Evolutionary conservation across 1,139 yeast genomes (phyloP).

Genomic region (Pichia cactophila): DNA sequence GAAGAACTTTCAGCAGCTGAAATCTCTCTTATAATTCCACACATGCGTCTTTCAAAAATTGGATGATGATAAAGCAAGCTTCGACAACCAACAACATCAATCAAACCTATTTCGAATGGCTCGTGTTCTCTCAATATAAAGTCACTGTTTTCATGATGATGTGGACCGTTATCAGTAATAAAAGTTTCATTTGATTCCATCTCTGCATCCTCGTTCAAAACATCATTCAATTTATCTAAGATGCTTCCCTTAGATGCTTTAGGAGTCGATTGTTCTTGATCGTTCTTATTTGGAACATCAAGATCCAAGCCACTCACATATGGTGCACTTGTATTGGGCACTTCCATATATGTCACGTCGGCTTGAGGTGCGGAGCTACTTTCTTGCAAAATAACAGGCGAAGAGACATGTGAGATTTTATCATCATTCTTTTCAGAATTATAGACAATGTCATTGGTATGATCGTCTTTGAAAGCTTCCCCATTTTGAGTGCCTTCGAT

Average conservation of each 20-base stretch:
- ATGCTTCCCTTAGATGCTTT: neutral
- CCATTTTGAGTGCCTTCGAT: slow-evolving; percentile 1
- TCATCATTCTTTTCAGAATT: neutral
- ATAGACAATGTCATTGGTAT: neutral
- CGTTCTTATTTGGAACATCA: neutral
- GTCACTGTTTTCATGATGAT: neutral
- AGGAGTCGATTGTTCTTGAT: slow-evolving; percentile 2
- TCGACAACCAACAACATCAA: neutral
- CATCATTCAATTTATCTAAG: slow-evolving; percentile 1
- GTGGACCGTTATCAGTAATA: neutral
- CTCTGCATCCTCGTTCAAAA: neutral
- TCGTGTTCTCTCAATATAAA: neutral
- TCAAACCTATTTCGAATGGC: neutral
- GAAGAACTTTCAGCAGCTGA: neutral
- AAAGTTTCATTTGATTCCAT: neutral
- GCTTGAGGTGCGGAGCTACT: neutral
- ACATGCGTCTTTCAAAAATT: neutral
- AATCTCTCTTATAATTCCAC: slow-evolving; percentile 1
- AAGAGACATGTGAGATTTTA: neutral
- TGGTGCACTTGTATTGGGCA: slow-evolving; percentile 14
- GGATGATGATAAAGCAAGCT: neutral
- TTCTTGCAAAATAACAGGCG: slow-evolving; percentile 1
- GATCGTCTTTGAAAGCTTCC: neutral
- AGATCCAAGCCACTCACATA: slow-evolving; percentile 8
- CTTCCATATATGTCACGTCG: neutral